Conservation (phyloP, 2,329 filamentous ascomycete genomes). For the Neopestalotiopsis sp. region DNA sequence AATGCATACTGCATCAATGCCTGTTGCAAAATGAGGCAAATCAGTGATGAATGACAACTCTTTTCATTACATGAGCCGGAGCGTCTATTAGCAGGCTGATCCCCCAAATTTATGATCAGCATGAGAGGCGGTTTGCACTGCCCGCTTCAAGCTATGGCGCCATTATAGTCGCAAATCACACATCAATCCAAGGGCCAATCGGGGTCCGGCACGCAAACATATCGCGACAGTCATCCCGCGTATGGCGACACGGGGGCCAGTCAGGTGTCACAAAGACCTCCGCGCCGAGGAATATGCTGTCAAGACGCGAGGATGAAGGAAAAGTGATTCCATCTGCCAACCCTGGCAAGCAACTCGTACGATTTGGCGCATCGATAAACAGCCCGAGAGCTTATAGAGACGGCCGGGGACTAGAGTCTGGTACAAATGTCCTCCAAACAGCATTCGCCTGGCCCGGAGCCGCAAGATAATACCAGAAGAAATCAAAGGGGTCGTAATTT, state of each 20-base stretch:
- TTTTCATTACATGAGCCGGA: background rate
- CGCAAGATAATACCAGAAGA: background rate
- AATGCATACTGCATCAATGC: no score
- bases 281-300: background rate
- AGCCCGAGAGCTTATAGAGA: background rate
- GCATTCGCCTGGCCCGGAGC: background rate
- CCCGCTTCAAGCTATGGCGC: slow-evolving; percentile 8
- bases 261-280: background rate
- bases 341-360: background rate
- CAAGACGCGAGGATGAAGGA: background rate
- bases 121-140: background rate
- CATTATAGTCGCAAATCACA: slow-evolving; percentile 14
- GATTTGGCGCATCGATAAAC: background rate
- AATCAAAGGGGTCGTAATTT: background rate
- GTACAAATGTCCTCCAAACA: background rate
- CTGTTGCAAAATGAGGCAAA: background rate
- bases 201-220: background rate
- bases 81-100: background rate
- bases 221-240: slow-evolving; percentile 9
- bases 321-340: background rate
- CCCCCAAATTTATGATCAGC: background rate
- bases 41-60: background rate
- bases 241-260: slow-evolving; percentile 4
- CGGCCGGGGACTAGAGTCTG: background rate
- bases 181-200: background rate